Percentiles rank a stretch among this genome's conserved stretches.
Evolutionary conservation across 345 rosid genomes (phyloP).

Genomic region (Aegle marmelos): DNA sequence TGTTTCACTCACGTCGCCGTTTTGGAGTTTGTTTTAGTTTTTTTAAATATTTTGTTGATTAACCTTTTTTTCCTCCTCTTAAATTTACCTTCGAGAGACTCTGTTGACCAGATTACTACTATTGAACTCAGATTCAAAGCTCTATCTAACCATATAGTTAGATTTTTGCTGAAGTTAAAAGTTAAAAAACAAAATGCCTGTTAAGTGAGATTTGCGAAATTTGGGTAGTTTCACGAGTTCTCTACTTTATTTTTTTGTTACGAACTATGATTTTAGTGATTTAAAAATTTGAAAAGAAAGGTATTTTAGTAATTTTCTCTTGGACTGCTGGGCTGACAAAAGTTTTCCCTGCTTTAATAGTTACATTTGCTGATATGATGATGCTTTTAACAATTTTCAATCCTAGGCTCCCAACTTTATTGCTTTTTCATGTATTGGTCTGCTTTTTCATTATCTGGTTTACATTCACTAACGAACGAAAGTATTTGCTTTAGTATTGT

Average conservation of each 20-base stretch:
- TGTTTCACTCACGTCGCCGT: constrained; percentile 6
- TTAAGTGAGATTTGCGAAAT: not conserved
- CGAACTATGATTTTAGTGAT: not conserved
- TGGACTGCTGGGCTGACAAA: not conserved
- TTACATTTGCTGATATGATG: constrained; percentile 4
- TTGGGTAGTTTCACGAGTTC: not conserved
- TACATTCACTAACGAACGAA: not conserved
- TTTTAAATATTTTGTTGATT: not conserved
- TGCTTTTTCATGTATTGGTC: constrained; percentile 21
- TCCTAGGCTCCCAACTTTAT: constrained; percentile 9
- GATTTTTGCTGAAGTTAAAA: not conserved
- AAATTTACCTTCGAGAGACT: not conserved
- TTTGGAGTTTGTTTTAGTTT: not conserved
- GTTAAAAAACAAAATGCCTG: not conserved
- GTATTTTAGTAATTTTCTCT: not conserved
- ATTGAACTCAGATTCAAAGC: constrained; percentile 9
- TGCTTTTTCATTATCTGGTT: not conserved
- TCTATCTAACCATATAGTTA: not conserved
- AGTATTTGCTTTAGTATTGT: not conserved
- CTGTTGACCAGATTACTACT: not conserved
- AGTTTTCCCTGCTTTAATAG: not conserved
- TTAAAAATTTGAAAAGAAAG: not conserved
- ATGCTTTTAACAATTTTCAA: not conserved
- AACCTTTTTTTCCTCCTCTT: not conserved
- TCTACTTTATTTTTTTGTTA: not conserved